Base-by-base conservation (phyloP, 2,329 filamentous ascomycete genomes). In the Chrysosporium keratinophilum region DNA sequence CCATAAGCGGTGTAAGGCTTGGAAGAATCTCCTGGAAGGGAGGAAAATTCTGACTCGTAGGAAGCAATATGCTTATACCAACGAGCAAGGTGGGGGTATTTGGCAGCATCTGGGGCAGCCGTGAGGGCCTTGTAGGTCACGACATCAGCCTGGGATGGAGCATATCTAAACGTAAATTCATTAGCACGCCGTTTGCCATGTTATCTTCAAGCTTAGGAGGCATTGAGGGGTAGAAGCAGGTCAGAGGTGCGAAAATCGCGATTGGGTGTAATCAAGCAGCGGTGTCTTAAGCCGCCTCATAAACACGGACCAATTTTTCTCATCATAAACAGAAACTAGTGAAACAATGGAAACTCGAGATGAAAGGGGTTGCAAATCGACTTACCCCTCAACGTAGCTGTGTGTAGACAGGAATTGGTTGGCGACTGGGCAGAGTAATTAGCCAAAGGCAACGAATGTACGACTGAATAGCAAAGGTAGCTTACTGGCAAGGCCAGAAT, bases 21-120 rank as follows among this genome's bases (percentile, higher is more conserved):
- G 73, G 86, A 85, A 65, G 90, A 82, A 76, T 97, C 91, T 73
- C 93, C 93, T 56, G 88, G 81, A 50, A 98, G 87, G 61, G 83
- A 86, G 67, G 85, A 79, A 78, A 97, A 97, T 75, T 97, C 91
- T 63, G 85, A 80, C 80, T 94, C 84, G 78, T 87, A 95, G 65
- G 87, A 86, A 72, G 87, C 82, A 70, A 96, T 88, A 83, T 98
- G 91, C 83, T 94, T 95, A 84, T 95, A 96, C 93, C 93, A 98
- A 74, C 93, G 86, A 70, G 88, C 88, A 69, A 86, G 89, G 78
- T 95, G 80, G 68, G 91, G 89, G 83, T 86, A 95, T 79, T 95
- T 95, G 73, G 79, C 78, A 67, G 85, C 81, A 63, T 85, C 83
- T 65, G 93, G 93, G 57, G 82, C 74, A 64, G 78, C 75, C 68